Base-by-base conservation (phyloP, 805 yeast genomes). In the Candida mattraensis region DNA sequence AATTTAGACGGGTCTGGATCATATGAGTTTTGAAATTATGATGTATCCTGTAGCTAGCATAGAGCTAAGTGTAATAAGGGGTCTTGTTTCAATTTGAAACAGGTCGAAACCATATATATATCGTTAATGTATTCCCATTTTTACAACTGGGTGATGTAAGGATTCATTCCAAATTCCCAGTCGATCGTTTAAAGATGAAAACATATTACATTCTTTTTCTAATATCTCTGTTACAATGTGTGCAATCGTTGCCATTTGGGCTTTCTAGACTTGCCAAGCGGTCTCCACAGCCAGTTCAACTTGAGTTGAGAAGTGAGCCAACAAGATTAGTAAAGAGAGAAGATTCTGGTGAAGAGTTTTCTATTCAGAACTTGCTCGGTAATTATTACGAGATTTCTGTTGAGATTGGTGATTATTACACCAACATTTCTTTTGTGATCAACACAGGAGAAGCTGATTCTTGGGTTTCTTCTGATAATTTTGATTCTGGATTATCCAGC, bases 381-480 rank as follows among this genome's bases (percentile, higher is more conserved):
- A 51, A 45, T 23, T 52, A 47, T 30, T 52, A 44, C 20, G 27
- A 33, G 28, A 23, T 52, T n/a, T 43, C 38, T n/a, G 42, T 49
- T 17, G 22, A 30, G 7, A 37, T 60, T 14, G 66, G 66, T 4
- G 52, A 57, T 9, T 56, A 56, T 22, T 45, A 44, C 9, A 47
- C 50, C 23, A 44, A 41, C 10, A 33, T 56, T 5, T 35, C 38
- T 9, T 51, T 54, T 12, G 50, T 56, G 21, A 39, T 63, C 28
- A 61, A 58, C 37, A 60, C 66, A 3, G 60, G 54, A 1, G 54
- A 58, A 9, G 44, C 59, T 4, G 55, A 54, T 24, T 41, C 60
- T 2, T 61, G 65, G 64, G 53, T 61, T 18, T 33, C 40, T 12
- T 25, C 41, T 14, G 40, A 33, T 21, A 30, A 45, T 7, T 40